Conservation (phyloP, 2,329 filamentous ascomycete genomes). For the Fusarium marasasianum region DNA sequence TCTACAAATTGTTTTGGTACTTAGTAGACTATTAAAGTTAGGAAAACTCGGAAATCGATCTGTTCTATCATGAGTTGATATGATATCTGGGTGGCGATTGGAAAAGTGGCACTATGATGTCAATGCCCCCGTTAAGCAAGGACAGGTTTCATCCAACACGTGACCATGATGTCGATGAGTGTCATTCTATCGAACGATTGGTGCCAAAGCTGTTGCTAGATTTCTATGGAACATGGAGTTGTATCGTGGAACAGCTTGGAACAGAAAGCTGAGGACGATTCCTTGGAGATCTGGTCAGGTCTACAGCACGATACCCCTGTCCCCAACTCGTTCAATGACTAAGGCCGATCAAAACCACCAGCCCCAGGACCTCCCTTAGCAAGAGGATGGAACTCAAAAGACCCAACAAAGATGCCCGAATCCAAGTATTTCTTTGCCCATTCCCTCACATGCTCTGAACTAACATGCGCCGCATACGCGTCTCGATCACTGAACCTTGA, state of each 20-base stretch:
- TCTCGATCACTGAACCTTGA: conserved; percentile 1
- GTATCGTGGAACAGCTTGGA: neutral
- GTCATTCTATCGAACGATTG: neutral
- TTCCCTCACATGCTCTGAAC: conserved; percentile 5
- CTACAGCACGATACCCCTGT: neutral
- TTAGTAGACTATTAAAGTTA: neutral
- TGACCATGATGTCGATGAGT: neutral
- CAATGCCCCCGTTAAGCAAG: neutral
- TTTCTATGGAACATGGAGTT: neutral
- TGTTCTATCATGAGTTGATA: neutral
- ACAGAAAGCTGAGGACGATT: neutral
- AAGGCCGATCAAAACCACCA: conserved; percentile 13
- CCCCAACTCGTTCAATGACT: neutral
- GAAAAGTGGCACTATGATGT: conserved; percentile 1
- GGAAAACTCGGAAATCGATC: accelerated
- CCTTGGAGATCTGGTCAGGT: neutral
- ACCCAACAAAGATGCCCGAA: conserved; percentile 13
- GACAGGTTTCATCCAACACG: neutral
- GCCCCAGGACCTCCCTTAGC: neutral
- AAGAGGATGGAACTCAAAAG: conserved; percentile 5
- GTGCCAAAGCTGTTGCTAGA: neutral
- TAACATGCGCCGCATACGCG: neutral
- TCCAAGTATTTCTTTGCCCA: conserved; percentile 12
- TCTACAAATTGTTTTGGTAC: accelerated
- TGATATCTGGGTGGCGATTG: neutral